Evolutionary conservation across 306 rosid species (phyloP).

Genomic region (Aeschynomene evenia): DNA sequence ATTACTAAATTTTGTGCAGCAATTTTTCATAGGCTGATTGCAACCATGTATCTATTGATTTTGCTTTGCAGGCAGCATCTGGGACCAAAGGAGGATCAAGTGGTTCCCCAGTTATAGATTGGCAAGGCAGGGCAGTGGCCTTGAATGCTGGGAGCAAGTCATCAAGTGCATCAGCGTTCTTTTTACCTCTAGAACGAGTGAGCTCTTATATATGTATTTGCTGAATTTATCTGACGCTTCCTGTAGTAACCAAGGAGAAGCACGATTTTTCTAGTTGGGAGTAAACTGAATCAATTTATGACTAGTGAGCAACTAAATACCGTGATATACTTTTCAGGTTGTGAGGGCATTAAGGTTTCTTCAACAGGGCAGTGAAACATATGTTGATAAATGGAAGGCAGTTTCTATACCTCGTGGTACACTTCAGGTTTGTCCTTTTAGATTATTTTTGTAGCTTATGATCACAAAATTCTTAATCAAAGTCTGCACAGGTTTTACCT

Average conservation of each 20-base stretch:
- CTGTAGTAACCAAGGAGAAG: constrained; percentile 31
- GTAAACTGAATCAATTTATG: constrained; percentile 20
- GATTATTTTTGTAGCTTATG: constrained; percentile 13
- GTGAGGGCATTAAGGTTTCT: constrained; percentile 86
- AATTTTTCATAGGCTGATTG: constrained; percentile 5
- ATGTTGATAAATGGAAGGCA: constrained; percentile 71
- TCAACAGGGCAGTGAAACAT: constrained; percentile 63
- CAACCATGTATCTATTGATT: constrained; percentile 25
- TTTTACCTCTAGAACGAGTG: constrained; percentile 88
- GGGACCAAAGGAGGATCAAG: constrained; percentile 99
- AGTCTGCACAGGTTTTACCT: constrained; percentile 5
- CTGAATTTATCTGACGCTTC: constrained; percentile 27
- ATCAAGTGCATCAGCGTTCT: constrained; percentile 92
- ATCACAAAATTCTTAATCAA: not conserved
- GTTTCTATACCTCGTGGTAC: constrained; percentile 95
- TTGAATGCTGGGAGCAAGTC: constrained; percentile 98
- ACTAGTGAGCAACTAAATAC: constrained; percentile 22
- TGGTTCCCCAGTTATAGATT: constrained; percentile 97
- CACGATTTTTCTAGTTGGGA: constrained; percentile 24
- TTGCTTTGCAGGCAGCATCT: constrained; percentile 81
- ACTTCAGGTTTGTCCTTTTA: constrained; percentile 85
- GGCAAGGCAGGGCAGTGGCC: constrained; percentile 93
- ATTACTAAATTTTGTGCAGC: not conserved
- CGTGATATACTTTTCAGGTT: constrained; percentile 56
- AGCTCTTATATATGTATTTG: constrained; percentile 41